These are phyloP conservation scores for Rhamnella rubrinervis DNA, from an alignment of 331 rosid genomes.

Conservation along the genomic window DNA sequence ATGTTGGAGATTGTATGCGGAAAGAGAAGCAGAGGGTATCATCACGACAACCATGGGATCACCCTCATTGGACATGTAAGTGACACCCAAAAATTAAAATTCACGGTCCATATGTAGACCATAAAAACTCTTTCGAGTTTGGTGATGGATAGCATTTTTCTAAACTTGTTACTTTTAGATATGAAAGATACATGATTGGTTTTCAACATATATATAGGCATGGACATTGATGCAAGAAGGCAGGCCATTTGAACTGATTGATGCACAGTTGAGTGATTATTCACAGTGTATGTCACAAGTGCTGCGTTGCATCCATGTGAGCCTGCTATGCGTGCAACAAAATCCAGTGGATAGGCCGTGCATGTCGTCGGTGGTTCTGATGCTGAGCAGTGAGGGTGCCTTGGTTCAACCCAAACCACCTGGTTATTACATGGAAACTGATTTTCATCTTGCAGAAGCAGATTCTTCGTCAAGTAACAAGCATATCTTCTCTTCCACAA, in stretches of 20 bases:
- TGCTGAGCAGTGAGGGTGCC: background rate
- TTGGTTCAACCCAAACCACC: constrained; percentile 14
- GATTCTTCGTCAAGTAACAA: background rate
- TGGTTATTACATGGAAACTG: constrained; percentile 6
- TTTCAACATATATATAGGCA: background rate
- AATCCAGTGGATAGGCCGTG: constrained; percentile 21
- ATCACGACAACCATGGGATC: constrained; percentile 1
- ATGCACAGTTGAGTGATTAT: background rate
- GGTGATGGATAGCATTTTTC: no score
- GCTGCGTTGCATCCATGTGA: constrained; percentile 14
- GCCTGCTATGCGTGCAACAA: constrained; percentile 14
- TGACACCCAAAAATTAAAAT: background rate
- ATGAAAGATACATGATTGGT: no score
- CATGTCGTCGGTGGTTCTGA: constrained; percentile 22
- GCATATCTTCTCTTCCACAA: background rate
- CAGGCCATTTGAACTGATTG: background rate
- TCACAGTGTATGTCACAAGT: background rate
- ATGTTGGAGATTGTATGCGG: constrained; percentile 12
- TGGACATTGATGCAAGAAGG: constrained; percentile 14
- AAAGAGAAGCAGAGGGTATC: constrained; percentile 5
- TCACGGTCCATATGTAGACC: no score
- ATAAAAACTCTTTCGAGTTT: no score
- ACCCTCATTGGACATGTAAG: constrained; percentile 28
- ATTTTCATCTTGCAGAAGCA: background rate
- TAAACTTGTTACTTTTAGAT: no score